Base-by-base conservation (phyloP, 2,329 filamentous ascomycete species). In the Aphanoascus verrucosus region DNA sequence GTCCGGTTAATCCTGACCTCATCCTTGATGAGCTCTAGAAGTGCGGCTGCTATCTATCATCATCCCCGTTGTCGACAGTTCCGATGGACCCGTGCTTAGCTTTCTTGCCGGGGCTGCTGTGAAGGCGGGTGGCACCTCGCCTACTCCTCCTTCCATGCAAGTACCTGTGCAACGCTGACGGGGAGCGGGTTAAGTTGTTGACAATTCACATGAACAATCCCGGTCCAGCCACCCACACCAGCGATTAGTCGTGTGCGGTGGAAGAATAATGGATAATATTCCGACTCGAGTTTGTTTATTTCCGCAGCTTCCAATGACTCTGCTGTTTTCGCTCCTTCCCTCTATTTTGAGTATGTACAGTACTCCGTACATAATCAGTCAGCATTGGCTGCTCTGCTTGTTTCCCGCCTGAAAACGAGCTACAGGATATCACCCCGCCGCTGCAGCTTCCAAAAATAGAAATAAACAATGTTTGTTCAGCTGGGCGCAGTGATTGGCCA, bases 361-460 rank as follows among this genome's bases (percentile, higher is more conserved):
- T n/a, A n/a, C n/a, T n/a, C n/a, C n/a, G n/a, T n/a, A n/a, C n/a
- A n/a, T n/a, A n/a, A n/a, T n/a, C n/a, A n/a, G n/a, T n/a, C n/a
- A n/a, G n/a, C n/a, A n/a, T n/a, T n/a, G n/a, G n/a, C 37, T 12
- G 3, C n/a, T 12, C 3, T 38, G 35, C 35, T 15, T 38, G n/a
- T 38, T 11, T 11, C 35, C n/a, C 23, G 23, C 7, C 23, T 28
- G 23, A 28, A 28, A 28, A 28, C 23, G 23, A 28, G 23, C 23
- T 28, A 3, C 23, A 28, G 23, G 23, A 28, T 28, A 28, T 28
- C 23, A 28, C 35, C 35, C 35, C 35, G 35, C 15, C n/a, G 14
- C 7, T 19, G 17, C 9, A 12, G 46, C 15, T 12, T 9, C 50
- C 38, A 52, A 45, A 47, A 52, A 46, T 52, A 52, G 35, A 38